Conservation (phyloP, 306 rosid genomes). For the Acacia crassicarpa region DNA sequence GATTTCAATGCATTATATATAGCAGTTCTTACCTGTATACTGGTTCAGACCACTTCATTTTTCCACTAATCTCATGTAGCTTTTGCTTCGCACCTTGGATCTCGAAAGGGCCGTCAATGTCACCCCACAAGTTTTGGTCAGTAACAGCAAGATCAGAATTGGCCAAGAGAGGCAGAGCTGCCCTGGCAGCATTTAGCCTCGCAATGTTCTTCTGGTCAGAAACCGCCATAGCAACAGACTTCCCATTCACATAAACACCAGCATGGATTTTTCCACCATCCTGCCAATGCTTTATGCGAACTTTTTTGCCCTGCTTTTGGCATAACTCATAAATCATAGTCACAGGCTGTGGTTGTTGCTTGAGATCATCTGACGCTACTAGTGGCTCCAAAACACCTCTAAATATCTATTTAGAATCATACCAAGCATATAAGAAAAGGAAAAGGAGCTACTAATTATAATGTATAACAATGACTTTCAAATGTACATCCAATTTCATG, state of each 20-base stretch:
- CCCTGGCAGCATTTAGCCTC: slow-evolving; percentile 68
- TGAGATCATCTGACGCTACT: slow-evolving; percentile 50
- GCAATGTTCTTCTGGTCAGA: slow-evolving; percentile 65
- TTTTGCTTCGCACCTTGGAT: slow-evolving; percentile 60
- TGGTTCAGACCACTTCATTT: slow-evolving; percentile 68
- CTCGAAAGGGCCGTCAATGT: slow-evolving; percentile 40
- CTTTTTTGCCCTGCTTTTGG: slow-evolving; percentile 64
- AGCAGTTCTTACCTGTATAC: slow-evolving; percentile 46
- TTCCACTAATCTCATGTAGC: slow-evolving; percentile 51
- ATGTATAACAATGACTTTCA: no score
- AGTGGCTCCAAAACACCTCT: slow-evolving; percentile 72
- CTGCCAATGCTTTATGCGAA: slow-evolving; percentile 47
- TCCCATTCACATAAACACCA: slow-evolving; percentile 56
- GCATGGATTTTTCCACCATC: slow-evolving; percentile 40
- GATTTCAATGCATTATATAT: not conserved
- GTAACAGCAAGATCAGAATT: not conserved
- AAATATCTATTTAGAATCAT: slow-evolving; percentile 35
- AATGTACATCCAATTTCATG: not conserved
- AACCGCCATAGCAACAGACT: slow-evolving; percentile 53
- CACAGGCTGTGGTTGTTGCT: slow-evolving; percentile 68
- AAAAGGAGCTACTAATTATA: not conserved
- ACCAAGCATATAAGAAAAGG: not conserved
- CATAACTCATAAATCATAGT: slow-evolving; percentile 58
- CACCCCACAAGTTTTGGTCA: not conserved
- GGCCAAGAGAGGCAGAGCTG: slow-evolving; percentile 51